Evolutionary conservation across 2,329 filamentous ascomycete species (phyloP).

Genomic region (Didymella arachidicola): DNA sequence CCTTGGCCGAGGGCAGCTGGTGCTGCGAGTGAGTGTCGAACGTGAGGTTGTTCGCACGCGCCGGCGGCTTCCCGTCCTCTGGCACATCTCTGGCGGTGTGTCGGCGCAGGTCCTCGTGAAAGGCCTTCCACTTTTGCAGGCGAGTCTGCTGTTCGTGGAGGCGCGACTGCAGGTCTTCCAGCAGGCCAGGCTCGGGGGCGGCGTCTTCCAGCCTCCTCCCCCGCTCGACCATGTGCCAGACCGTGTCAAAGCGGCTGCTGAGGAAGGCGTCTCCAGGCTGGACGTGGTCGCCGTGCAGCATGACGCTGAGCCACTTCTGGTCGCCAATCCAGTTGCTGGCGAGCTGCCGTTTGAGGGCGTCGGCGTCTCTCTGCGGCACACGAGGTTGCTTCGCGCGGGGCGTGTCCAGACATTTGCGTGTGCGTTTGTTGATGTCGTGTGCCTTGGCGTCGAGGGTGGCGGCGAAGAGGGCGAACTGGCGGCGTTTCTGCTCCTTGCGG

Average conservation of each 20-base stretch:
- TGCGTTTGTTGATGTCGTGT: conserved; percentile 62
- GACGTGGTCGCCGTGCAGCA: conserved; percentile 71
- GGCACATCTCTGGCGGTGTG: conserved; percentile 16
- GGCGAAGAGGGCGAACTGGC: conserved; percentile 69
- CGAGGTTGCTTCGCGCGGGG: conserved; percentile 37
- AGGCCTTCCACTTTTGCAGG: conserved; percentile 76
- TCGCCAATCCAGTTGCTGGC: conserved; percentile 81
- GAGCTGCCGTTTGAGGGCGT: conserved; percentile 64
- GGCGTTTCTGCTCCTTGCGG: conserved; percentile 66
- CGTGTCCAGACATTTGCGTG: conserved; percentile 52
- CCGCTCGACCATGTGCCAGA: conserved; percentile 73
- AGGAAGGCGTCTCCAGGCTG: conserved; percentile 69
- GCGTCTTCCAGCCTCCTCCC: conserved; percentile 67
- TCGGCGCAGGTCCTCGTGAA: conserved; percentile 57
- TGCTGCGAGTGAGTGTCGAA: conserved; percentile 47
- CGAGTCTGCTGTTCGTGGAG: conserved; percentile 72
- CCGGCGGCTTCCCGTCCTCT: conserved; percentile 9
- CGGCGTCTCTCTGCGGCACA: conserved; percentile 43
- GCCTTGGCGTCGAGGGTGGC: conserved; percentile 71
- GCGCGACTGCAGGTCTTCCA: conserved; percentile 75
- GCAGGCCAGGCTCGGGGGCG: conserved; percentile 59
- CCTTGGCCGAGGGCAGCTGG: conserved; percentile 34
- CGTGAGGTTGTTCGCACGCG: conserved; percentile 29
- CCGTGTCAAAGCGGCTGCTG: conserved; percentile 69
- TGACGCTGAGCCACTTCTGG: conserved; percentile 73